Conservation (phyloP, 768 basidiomycete genomes). For the Trametes cinnabarina region DNA sequence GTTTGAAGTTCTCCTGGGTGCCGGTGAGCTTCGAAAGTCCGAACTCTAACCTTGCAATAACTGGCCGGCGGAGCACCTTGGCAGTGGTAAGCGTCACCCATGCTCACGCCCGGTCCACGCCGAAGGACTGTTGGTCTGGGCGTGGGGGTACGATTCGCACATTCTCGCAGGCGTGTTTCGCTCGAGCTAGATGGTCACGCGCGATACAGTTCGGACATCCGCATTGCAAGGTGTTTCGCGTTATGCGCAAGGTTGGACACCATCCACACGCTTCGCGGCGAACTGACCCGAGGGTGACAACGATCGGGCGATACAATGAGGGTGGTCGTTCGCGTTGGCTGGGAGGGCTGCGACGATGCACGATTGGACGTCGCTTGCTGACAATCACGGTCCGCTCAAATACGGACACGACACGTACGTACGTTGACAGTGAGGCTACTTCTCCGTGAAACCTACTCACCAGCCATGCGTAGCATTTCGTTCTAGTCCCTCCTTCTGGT, state of each 20-base stretch:
- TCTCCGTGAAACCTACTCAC: background rate
- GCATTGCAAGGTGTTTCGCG: background rate
- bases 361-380: too few relatives aligned
- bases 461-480: background rate
- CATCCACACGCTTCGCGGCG: too few relatives aligned
- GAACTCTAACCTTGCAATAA: constrained; percentile 13
- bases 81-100: background rate
- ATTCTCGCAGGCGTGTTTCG: background rate
- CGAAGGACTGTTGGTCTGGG: background rate
- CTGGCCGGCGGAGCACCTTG: background rate
- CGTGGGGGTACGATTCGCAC: background rate
- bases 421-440: too few relatives aligned
- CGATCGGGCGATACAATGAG: too few relatives aligned
- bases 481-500: background rate
- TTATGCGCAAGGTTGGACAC: too few relatives aligned
- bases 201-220: background rate
- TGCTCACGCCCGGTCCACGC: background rate
- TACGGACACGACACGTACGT: too few relatives aligned
- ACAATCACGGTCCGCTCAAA: too few relatives aligned
- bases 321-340: too few relatives aligned
- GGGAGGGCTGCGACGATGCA: too few relatives aligned
- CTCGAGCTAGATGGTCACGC: background rate
- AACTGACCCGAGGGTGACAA: too few relatives aligned
- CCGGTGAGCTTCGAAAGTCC: too few relatives aligned
- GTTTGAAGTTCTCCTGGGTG: too few relatives aligned